Percentiles rank a stretch among this genome's conserved stretches.
These are phyloP conservation scores for Hypoxylon sp. DNA, from an alignment of 2,329 filamentous ascomycete species.

Conservation along the genomic window DNA sequence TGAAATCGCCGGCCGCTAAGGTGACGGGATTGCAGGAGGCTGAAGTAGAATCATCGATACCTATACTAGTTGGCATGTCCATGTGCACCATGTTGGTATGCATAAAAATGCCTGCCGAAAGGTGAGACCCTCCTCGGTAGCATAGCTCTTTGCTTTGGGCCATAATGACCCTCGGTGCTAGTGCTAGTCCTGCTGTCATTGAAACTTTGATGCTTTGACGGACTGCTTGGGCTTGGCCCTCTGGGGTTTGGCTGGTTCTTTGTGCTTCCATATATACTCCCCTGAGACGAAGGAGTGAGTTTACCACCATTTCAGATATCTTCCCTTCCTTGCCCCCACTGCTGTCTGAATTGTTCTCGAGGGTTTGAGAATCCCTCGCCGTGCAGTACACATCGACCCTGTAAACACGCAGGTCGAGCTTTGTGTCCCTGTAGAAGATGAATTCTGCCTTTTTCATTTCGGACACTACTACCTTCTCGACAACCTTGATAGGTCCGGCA, in stretches of 20 bases:
- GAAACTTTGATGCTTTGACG: not conserved
- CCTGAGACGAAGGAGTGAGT: no score
- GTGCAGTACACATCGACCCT: no score
- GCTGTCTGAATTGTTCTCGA: no score
- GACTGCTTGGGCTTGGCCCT: no score
- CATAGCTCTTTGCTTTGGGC: not conserved
- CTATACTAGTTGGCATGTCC: not conserved
- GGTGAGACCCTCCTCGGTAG: not conserved
- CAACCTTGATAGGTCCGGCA: slow-evolving; percentile 43
- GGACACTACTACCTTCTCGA: slow-evolving; percentile 50
- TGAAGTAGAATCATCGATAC: not conserved
- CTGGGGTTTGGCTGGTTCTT: no score
- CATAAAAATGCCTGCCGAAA: not conserved
- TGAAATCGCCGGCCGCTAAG: not conserved
- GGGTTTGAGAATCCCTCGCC: no score
- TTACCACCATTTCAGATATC: no score
- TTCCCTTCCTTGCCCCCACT: no score
- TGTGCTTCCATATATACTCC: no score
- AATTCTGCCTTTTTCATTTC: slow-evolving; percentile 39
- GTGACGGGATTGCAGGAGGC: not conserved
- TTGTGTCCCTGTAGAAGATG: slow-evolving; percentile 42
- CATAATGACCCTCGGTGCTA: not conserved
- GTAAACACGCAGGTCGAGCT: no score
- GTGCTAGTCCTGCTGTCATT: not conserved
- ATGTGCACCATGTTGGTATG: not conserved